Evolutionary conservation across 805 yeast species (phyloP).

Genomic region (Candida coquimbonensis): DNA sequence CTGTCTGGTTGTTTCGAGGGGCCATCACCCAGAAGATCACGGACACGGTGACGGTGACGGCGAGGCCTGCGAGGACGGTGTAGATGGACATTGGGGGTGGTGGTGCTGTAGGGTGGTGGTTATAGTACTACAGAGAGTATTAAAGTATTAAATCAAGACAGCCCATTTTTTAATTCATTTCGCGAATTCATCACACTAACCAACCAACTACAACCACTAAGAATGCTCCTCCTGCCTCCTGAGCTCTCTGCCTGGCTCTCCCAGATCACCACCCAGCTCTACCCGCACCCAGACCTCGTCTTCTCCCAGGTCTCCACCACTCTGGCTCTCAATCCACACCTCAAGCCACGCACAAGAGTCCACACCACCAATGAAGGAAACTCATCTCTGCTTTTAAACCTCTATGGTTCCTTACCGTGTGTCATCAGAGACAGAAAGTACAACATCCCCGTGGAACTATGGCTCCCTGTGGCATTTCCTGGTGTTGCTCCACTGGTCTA

Average conservation of each 20-base stretch:
- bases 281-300: constrained; percentile 46
- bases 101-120: not conserved
- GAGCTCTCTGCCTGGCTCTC: not conserved
- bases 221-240: no score
- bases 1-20: constrained; percentile 75
- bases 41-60: constrained; percentile 51
- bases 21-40: constrained; percentile 78
- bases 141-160: no score
- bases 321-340: constrained; percentile 41
- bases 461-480: constrained; percentile 77
- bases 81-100: constrained; percentile 3
- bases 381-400: constrained; percentile 50
- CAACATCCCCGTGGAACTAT: constrained; percentile 56
- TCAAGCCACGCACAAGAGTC: constrained; percentile 66
- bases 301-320: constrained; percentile 58
- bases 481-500: constrained; percentile 57
- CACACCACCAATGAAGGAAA: constrained; percentile 52
- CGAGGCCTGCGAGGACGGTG: constrained; percentile 58
- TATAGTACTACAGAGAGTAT: no score
- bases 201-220: no score
- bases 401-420: constrained; percentile 51
- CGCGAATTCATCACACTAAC: no score
- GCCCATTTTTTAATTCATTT: no score
- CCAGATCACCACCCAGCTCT: constrained; percentile 31
- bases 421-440: constrained; percentile 24